These are phyloP conservation scores for Scutellaria minor DNA, from an alignment of 257 asterid genomes.

Conservation along the genomic window DNA sequence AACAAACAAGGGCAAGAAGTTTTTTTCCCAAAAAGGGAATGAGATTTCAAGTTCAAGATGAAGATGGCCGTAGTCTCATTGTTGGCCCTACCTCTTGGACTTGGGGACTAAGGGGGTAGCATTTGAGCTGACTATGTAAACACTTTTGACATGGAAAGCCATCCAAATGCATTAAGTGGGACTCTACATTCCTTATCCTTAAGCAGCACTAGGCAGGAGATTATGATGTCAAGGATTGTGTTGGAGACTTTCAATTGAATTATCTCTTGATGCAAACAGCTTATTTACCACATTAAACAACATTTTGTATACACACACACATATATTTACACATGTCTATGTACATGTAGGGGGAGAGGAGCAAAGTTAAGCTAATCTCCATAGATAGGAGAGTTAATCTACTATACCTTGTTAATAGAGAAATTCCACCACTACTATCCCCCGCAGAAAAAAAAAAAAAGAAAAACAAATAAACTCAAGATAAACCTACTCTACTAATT, in stretches of 20 bases:
- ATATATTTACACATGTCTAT: neutral
- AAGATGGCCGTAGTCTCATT: neutral
- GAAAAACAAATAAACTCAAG: neutral
- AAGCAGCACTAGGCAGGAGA: neutral
- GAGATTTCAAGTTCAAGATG: neutral
- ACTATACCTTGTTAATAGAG: neutral
- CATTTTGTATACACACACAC: neutral
- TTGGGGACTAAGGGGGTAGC: neutral
- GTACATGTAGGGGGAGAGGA: too few relatives aligned
- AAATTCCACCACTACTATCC: neutral
- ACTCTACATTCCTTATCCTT: neutral
- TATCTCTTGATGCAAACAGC: neutral
- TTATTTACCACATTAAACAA: neutral
- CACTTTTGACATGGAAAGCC: neutral
- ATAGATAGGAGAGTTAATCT: neutral
- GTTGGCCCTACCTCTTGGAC: neutral
- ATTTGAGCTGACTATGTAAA: neutral
- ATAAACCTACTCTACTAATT: neutral
- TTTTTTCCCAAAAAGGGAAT: neutral
- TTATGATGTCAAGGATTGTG: neutral
- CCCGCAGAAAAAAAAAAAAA: neutral
- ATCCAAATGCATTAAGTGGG: neutral
- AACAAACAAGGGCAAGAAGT: too few relatives aligned
- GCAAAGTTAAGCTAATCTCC: neutral
- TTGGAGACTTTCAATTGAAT: neutral